A percentile compares a stretch with the other conserved stretches of the same genome.
Conservation (phyloP, 1,284 basidiomycete genomes). For the Malassezia yamatoensis region DNA sequence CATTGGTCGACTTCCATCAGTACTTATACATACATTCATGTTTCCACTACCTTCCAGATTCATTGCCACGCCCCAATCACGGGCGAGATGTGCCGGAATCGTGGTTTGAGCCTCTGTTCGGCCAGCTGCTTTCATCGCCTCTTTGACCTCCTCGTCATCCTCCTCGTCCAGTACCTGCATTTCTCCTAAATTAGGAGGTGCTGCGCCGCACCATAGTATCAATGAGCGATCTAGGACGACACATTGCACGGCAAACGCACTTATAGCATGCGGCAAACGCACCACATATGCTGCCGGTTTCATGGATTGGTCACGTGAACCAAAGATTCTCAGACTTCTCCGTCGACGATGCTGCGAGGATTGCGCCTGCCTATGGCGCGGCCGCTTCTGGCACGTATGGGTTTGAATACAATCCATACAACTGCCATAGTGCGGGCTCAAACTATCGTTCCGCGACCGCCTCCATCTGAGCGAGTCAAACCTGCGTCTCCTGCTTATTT, state of each 20-base stretch:
- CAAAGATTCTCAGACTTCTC: not conserved
- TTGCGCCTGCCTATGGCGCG: not conserved
- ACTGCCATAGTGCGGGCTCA: not conserved
- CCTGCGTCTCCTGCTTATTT: constrained; percentile 66
- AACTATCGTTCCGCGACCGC: not conserved
- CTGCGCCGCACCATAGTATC: constrained; percentile 11
- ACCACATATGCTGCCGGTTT: constrained; percentile 6
- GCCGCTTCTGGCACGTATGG: not conserved
- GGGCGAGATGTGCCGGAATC: constrained; percentile 4
- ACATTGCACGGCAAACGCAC: constrained; percentile 10
- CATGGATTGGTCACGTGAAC: constrained; percentile 8
- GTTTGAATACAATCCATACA: constrained; percentile 1
- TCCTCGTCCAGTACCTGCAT: not conserved
- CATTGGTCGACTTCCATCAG: constrained; percentile 5
- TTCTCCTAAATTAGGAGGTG: not conserved
- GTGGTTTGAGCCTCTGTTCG: not conserved
- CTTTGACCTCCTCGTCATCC: constrained; percentile 12
- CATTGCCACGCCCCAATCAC: constrained; percentile 28
- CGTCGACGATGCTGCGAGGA: not conserved
- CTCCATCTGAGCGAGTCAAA: constrained; percentile 35
- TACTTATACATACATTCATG: constrained; percentile 1
- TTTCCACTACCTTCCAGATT: not conserved
- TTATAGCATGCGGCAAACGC: constrained; percentile 5
- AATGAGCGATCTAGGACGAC: constrained; percentile 9
- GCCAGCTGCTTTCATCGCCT: constrained; percentile 13